Conservation (phyloP, 2,329 filamentous ascomycete species). For the Venturia nashicola region DNA sequence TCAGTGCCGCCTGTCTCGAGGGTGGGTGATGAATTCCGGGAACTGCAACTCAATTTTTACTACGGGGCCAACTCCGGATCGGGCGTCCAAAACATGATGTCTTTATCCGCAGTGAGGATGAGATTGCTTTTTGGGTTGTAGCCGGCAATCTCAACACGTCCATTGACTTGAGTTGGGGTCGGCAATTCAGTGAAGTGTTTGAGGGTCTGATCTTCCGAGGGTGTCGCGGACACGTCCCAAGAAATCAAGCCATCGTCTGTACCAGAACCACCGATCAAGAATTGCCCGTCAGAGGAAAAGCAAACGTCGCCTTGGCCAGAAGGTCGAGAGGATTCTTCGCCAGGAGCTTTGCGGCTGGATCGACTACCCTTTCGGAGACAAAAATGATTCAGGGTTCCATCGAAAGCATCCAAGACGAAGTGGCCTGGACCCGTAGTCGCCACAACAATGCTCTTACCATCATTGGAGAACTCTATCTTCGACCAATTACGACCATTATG, state of each 20-base stretch:
- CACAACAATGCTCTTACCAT: constrained; percentile 76
- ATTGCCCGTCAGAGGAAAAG: constrained; percentile 82
- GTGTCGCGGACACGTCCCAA: constrained; percentile 63
- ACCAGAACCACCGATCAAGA: constrained; percentile 67
- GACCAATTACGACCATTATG: constrained; percentile 59
- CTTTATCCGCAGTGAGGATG: constrained; percentile 78
- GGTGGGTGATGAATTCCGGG: not conserved
- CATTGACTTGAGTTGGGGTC: constrained; percentile 24
- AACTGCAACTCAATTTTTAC: not conserved
- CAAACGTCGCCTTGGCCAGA: constrained; percentile 63
- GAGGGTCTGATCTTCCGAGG: constrained; percentile 43
- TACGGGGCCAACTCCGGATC: constrained; percentile 24
- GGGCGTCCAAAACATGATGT: constrained; percentile 41
- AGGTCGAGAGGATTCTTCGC: constrained; percentile 27
- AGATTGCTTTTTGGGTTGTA: constrained; percentile 91
- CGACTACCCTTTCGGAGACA: constrained; percentile 36
- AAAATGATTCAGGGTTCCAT: constrained; percentile 66
- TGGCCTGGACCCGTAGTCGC: constrained; percentile 77
- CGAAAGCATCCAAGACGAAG: constrained; percentile 87
- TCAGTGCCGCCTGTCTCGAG: not conserved
- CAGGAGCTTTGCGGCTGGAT: constrained; percentile 34
- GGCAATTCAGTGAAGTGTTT: constrained; percentile 53
- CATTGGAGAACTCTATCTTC: constrained; percentile 88
- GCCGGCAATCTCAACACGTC: constrained; percentile 59
- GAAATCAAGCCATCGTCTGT: constrained; percentile 28